phyloP scores from a whole-genome alignment of 108 stramenopile genomes.

The Nitzschia sp. region DNA sequence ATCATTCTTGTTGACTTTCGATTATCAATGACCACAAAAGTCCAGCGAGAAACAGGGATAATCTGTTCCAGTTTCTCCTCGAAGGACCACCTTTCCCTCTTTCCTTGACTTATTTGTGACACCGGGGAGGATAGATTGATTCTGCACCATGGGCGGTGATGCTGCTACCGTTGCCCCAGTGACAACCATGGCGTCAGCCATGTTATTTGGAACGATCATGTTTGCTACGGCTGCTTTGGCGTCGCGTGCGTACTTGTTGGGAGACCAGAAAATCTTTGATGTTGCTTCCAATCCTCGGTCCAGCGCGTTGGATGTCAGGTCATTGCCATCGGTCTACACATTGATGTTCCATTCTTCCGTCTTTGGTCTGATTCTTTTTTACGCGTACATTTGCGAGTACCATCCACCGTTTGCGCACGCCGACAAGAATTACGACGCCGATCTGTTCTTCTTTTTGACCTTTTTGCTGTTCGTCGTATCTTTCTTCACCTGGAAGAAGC shows the following conservation, averaged over 20 bases:
- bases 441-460: conserved; percentile 77
- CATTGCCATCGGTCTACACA: conserved; percentile 67
- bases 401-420: conserved; percentile 83
- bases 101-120: too few relatives aligned
- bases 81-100: too few relatives aligned
- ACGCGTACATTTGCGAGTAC: conserved; percentile 83
- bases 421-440: conserved; percentile 81
- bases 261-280: conserved; percentile 40
- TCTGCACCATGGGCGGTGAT: conserved; percentile 6
- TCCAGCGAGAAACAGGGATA: too few relatives aligned
- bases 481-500: conserved; percentile 49
- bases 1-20: too few relatives aligned
- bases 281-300: conserved; percentile 51
- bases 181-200: conserved; percentile 70
- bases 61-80: too few relatives aligned
- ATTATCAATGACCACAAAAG: too few relatives aligned
- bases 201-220: conserved; percentile 74
- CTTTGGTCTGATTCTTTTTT: conserved; percentile 77
- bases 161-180: conserved; percentile 39
- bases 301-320: conserved; percentile 51
- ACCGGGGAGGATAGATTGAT: too few relatives aligned
- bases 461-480: conserved; percentile 61
- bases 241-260: conserved; percentile 48
- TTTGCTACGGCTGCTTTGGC: conserved; percentile 68
- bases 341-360: conserved; percentile 66